phyloP scores from a whole-genome alignment of 108 stramenopile species.

The Cylindrotheca fusiformis region DNA sequence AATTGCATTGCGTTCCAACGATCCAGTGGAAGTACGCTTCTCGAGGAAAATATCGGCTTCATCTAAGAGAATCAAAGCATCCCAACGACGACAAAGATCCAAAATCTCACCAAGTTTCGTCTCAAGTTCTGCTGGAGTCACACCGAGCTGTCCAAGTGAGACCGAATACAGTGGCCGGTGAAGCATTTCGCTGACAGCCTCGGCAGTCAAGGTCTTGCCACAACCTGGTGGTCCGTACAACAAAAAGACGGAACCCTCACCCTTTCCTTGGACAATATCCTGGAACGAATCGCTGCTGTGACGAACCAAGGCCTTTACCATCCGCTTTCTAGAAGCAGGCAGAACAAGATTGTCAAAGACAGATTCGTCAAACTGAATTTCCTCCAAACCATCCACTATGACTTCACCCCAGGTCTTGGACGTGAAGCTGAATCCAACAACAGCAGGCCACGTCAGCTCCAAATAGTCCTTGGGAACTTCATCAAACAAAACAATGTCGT shows the following conservation, averaged over 20 bases:
- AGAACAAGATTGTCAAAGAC: conserved; percentile 62
- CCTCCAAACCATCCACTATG: conserved; percentile 54
- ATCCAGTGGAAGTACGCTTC: conserved; percentile 40
- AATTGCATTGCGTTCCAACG: conserved; percentile 72
- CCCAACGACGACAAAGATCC: conserved; percentile 46
- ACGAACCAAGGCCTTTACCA: conserved; percentile 63
- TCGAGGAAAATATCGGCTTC: conserved; percentile 67
- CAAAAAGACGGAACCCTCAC: conserved; percentile 60
- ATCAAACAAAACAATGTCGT: conserved; percentile 48
- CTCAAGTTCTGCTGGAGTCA: conserved; percentile 58
- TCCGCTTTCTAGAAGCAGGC: conserved; percentile 43
- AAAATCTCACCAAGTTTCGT: conserved; percentile 48
- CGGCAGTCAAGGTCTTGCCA: conserved; percentile 76
- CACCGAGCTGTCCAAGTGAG: conserved; percentile 59
- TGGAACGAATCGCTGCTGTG: conserved; percentile 33
- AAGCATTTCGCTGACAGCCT: conserved; percentile 59
- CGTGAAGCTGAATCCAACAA: conserved; percentile 66
- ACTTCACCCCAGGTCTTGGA: conserved; percentile 67
- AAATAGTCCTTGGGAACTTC: conserved; percentile 50
- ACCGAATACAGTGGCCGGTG: conserved; percentile 59
- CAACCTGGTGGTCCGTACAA: conserved; percentile 62
- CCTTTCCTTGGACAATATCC: conserved; percentile 64
- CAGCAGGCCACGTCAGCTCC: conserved; percentile 54
- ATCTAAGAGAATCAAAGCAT: conserved; percentile 63
- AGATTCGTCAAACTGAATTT: conserved; percentile 46